Percentiles rank a stretch among this genome's conserved stretches.
These are phyloP conservation scores for Lactifluus echinatus DNA, from an alignment of 768 basidiomycete species.

Conservation along the genomic window DNA sequence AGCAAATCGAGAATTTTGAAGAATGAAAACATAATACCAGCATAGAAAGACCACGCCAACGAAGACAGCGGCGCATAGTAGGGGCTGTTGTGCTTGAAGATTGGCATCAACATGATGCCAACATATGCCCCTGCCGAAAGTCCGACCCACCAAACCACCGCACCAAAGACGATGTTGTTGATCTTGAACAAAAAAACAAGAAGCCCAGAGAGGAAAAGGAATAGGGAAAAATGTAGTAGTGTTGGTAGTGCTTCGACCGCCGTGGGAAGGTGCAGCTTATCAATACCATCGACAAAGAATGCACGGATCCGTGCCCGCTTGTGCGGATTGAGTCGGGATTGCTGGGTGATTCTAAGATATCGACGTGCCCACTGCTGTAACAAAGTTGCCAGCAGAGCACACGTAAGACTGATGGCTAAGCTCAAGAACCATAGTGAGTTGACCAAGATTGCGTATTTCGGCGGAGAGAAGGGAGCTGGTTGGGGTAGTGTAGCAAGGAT, in stretches of 20 bases:
- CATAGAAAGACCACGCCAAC: background rate
- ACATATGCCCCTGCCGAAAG: background rate
- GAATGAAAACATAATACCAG: too few relatives aligned
- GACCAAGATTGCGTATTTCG: background rate
- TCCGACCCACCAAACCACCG: background rate
- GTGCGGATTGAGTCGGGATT: background rate
- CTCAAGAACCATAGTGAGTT: constrained; percentile 10
- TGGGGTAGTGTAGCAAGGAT: too few relatives aligned
- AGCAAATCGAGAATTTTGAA: too few relatives aligned
- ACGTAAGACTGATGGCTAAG: background rate
- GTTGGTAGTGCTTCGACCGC: constrained; percentile 1
- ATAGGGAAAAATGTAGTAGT: constrained; percentile 10
- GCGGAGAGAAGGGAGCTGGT: too few relatives aligned
- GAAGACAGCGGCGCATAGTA: background rate
- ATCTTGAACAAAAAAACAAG: background rate
- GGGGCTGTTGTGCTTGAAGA: background rate
- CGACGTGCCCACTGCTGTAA: constrained; percentile 9
- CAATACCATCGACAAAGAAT: background rate
- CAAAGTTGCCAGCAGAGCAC: constrained; percentile 4
- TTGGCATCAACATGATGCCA: background rate
- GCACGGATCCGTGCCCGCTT: constrained; percentile 6
- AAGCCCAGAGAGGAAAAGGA: constrained; percentile 15
- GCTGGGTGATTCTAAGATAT: background rate
- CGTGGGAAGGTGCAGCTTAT: background rate
- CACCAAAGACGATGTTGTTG: background rate